These are phyloP conservation scores for Pouteria glomerata DNA, from an alignment of 148 eudicot species.

Conservation along the genomic window DNA sequence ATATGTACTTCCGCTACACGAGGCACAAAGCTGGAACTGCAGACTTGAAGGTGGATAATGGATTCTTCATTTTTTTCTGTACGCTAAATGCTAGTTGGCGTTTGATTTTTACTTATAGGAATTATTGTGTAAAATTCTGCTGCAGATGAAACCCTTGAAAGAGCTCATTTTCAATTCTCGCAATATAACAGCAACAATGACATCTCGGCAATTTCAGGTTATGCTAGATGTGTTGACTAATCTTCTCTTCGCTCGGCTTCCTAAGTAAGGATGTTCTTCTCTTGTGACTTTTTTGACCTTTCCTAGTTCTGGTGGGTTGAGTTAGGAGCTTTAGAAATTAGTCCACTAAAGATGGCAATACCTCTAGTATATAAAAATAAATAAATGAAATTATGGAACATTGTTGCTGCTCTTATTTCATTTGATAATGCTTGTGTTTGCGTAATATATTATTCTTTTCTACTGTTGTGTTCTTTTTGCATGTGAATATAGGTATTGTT, in stretches of 20 bases:
- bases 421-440: no score
- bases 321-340: no score
- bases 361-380: no score
- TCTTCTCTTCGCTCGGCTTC: conserved; percentile 92
- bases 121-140: background rate
- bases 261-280: conserved; percentile 62
- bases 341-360: no score
- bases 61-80: background rate
- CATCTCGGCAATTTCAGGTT: conserved; percentile 97
- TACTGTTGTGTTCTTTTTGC: no score
- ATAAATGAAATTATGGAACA: no score
- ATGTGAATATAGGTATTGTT: no score
- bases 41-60: conserved; percentile 63
- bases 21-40: conserved; percentile 97
- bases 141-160: conserved; percentile 97
- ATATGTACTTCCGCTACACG: conserved; percentile 92
- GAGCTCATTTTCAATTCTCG: conserved; percentile 92
- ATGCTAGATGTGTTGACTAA: conserved; percentile 98
- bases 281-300: background rate
- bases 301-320: no score
- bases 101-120: no score
- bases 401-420: no score
- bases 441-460: no score
- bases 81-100: background rate
- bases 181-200: conserved; percentile 92